These are phyloP conservation scores for Gymnopilus junonius DNA, from an alignment of 768 basidiomycete genomes.

Conservation along the genomic window DNA sequence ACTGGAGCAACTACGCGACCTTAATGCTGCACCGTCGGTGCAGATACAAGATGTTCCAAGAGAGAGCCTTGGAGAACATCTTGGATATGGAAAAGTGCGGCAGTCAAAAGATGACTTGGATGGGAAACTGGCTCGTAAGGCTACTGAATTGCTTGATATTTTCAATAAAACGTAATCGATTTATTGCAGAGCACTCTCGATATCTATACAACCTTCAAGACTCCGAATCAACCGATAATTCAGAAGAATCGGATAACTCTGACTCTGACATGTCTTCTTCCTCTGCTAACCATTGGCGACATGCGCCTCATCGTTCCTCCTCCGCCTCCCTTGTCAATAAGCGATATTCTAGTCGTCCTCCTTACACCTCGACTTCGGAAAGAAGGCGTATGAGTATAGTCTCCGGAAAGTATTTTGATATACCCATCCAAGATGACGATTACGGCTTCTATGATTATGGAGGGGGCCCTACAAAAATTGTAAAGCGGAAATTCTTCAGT, in stretches of 20 bases:
- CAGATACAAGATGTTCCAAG: constrained; percentile 84
- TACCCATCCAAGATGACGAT: constrained; percentile 49
- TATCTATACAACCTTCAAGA: constrained; percentile 67
- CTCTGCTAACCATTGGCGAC: constrained; percentile 22
- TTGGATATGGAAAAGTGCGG: constrained; percentile 57
- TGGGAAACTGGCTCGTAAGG: constrained; percentile 70
- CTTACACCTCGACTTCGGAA: constrained; percentile 28
- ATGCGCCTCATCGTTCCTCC: constrained; percentile 23
- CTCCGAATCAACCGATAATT: constrained; percentile 49
- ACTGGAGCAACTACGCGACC: constrained; percentile 48
- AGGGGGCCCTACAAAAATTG: constrained; percentile 30
- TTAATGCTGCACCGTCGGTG: constrained; percentile 77
- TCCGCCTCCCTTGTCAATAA: constrained; percentile 16
- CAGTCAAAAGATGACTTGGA: constrained; percentile 67
- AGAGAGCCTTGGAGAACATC: constrained; percentile 65
- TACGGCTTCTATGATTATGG: constrained; percentile 44
- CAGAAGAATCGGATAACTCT: constrained; percentile 47
- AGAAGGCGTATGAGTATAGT: constrained; percentile 73
- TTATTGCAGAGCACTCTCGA: constrained; percentile 65
- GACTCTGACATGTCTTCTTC: constrained; percentile 47
- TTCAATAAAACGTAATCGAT: too few species aligned
- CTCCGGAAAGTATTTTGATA: constrained; percentile 62
- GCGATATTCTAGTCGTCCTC: constrained; percentile 25
- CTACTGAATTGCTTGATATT: not conserved
- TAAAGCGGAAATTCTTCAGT: constrained; percentile 64